Base-by-base conservation (phyloP, 2,329 filamentous ascomycete genomes). In the Penicillium sp. region DNA sequence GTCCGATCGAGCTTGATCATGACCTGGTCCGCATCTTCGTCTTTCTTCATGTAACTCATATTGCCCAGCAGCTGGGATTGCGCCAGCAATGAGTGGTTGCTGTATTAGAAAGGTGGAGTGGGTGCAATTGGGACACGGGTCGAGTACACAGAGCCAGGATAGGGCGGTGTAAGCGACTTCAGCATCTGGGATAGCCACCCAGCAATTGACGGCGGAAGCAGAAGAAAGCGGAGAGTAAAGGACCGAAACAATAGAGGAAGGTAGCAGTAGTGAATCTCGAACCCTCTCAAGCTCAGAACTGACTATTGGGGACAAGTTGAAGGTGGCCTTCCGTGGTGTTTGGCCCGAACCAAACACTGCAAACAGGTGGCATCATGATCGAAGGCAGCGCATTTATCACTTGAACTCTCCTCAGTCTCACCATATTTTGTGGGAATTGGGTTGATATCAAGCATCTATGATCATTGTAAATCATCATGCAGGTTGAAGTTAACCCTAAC, bases 11-110 rank as follows among this genome's bases (percentile, higher is more conserved):
- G 89, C 81, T 92, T 95, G 80, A 97, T 87, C 78, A 97, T 82
- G 69, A 88, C 86, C 71, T 86, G 83, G 71, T 96, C 92, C 69
- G 86, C 89, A 79, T 99, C 93, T 81, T 97, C 93, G 75, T 99
- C 92, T 80, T 95, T 97, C 79, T 99, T 99, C 79, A 92, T 86
- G 82, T 93, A 95, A 76, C 87, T 93, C 91, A 95, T 95, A 19
- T 54, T 72, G 70, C 55, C 56, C 55, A 57, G 58, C 60, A 60
- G 61, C 64, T 60, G 61, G 53, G 54, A 62, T 61, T 57, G 60
- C 60, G 60, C 63, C 64, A 64, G 62, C 59, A 53, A 52, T 55
- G 49, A 58, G 46, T 58, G 47, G 48, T 56, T 52, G 52, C 56
- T 51, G 54, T 54, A 53, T 51, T 55, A 52, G 25, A 46, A 46